These are phyloP conservation scores for Pleodorina starrii DNA, from an alignment of 139 green algal species.

Conservation along the genomic window DNA sequence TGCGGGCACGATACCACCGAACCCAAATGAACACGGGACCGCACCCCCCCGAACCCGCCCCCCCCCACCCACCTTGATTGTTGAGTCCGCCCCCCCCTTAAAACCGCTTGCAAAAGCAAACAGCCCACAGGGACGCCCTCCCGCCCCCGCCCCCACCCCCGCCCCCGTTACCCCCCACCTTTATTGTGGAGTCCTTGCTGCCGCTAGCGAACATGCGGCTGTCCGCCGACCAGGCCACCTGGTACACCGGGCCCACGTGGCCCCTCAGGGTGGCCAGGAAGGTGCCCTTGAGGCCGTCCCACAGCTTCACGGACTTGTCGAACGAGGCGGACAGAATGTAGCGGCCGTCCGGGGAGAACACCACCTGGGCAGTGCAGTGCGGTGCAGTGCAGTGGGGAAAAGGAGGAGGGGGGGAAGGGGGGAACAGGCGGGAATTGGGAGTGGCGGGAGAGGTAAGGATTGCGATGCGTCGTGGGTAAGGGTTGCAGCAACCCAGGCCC, in stretches of 20 bases:
- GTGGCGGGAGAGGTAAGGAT: too few species aligned
- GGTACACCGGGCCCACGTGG: conserved; percentile 98
- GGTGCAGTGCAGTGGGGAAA: neutral
- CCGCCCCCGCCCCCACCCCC: too few species aligned
- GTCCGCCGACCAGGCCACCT: conserved; percentile 95
- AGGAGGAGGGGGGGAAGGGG: neutral
- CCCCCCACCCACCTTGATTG: too few species aligned
- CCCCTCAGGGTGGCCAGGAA: conserved; percentile 94
- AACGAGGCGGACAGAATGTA: conserved; percentile 95
- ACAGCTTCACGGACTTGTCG: conserved; percentile 98
- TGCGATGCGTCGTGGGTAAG: too few species aligned
- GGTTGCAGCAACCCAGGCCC: too few species aligned
- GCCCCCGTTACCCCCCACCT: conserved; percentile 84
- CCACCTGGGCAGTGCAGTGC: conserved; percentile 75
- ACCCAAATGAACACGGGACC: too few species aligned
- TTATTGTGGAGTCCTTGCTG: conserved; percentile 97
- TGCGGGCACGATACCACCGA: too few species aligned
- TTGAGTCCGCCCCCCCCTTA: too few species aligned
- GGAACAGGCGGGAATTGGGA: too few species aligned
- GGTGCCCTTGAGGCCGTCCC: conserved; percentile 92
- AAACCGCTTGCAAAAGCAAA: too few species aligned
- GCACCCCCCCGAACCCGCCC: too few species aligned
- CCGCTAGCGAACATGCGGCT: conserved; percentile 91
- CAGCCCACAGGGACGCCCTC: too few species aligned
- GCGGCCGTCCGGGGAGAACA: conserved; percentile 96